phyloP scores from a whole-genome alignment of 352 stramenopile genomes.

The Aphanomyces cochlioides region DNA sequence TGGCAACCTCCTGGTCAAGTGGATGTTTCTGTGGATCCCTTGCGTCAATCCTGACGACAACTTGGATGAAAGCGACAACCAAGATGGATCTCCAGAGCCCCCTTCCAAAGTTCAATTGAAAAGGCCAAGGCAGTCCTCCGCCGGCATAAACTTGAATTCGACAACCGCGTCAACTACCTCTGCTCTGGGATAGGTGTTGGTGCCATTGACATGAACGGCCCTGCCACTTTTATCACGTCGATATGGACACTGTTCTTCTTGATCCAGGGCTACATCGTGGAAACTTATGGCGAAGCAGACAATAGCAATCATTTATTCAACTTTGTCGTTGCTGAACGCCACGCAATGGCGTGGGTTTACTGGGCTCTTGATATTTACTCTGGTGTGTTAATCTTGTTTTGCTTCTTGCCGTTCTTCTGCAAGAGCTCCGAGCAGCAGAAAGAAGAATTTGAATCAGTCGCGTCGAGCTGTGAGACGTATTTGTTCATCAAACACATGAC shows the following conservation, averaged over 20 bases:
- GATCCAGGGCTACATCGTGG: neutral
- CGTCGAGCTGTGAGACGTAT: neutral
- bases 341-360: neutral
- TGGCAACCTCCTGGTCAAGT: neutral
- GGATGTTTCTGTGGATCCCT: neutral
- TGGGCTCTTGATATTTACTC: neutral
- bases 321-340: neutral
- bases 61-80: neutral
- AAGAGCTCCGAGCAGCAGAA: neutral
- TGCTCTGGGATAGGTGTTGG: neutral
- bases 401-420: neutral
- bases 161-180: neutral
- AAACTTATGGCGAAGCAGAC: neutral
- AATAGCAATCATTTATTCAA: neutral
- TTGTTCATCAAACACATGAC: neutral
- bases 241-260: constrained; percentile 5
- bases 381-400: neutral
- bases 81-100: neutral
- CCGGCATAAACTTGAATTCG: neutral
- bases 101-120: neutral
- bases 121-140: neutral
- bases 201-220: neutral
- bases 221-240: neutral
- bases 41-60: neutral
- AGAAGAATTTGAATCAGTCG: neutral